Evolutionary conservation across 352 stramenopile genomes (phyloP).

Genomic region (Pythium brassicae): DNA sequence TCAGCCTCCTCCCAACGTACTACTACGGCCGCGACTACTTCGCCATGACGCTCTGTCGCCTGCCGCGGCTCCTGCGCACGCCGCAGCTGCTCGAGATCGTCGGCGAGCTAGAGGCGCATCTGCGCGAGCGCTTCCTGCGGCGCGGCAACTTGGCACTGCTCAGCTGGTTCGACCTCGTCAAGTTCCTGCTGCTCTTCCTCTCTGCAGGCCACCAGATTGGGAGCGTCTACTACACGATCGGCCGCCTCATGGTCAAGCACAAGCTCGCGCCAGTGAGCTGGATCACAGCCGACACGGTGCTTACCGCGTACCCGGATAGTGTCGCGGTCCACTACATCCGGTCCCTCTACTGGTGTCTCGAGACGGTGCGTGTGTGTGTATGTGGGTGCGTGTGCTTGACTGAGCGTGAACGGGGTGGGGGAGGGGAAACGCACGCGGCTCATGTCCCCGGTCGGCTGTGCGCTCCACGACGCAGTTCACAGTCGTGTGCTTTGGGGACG

Average conservation of each 20-base stretch:
- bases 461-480: slow-evolving; percentile 12
- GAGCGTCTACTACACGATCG: slow-evolving; percentile 21
- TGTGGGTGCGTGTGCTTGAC: too few species aligned
- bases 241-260: slow-evolving; percentile 15
- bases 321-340: slow-evolving; percentile 18
- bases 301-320: slow-evolving; percentile 12
- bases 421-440: too few species aligned
- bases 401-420: too few species aligned
- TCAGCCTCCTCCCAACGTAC: slow-evolving; percentile 34
- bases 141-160: slow-evolving; percentile 9
- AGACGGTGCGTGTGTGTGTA: slow-evolving; percentile 10
- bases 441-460: too few species aligned
- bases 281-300: slow-evolving; percentile 15
- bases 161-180: slow-evolving; percentile 19
- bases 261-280: slow-evolving; percentile 14
- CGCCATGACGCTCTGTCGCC: slow-evolving; percentile 13
- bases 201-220: slow-evolving; percentile 16
- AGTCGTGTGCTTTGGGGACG: slow-evolving; percentile 24
- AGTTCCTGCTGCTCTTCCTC: slow-evolving; percentile 26
- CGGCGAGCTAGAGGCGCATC: slow-evolving; percentile 11
- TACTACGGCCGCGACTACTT: slow-evolving; percentile 27
- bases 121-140: slow-evolving; percentile 10
- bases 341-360: slow-evolving; percentile 22
- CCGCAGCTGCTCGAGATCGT: slow-evolving; percentile 16
- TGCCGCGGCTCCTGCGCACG: slow-evolving; percentile 15